A percentile compares a stretch with the other conserved stretches of the same genome.
These are phyloP conservation scores for Cardiosporidium cionae DNA, from an alignment of 169 alveolate genomes.

Conservation along the genomic window DNA sequence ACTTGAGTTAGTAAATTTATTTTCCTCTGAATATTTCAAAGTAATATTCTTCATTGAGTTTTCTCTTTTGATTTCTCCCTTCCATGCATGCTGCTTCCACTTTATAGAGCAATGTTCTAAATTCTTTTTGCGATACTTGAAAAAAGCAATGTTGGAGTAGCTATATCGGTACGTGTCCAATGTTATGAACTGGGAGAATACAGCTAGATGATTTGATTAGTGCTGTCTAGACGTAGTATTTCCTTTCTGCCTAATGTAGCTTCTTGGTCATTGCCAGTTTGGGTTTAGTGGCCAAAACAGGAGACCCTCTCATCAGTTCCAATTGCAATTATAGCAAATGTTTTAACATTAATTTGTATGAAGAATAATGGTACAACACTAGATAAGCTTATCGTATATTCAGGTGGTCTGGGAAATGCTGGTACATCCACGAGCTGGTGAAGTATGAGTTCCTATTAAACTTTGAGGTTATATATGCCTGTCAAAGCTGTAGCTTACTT, in stretches of 20 bases:
- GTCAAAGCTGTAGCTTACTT: not conserved
- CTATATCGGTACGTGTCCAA: no score
- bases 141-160: no score
- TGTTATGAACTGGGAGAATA: no score
- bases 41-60: no score
- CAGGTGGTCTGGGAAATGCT: constrained; percentile 91
- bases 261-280: not conserved
- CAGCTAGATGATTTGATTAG: not conserved
- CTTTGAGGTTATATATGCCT: constrained; percentile 61
- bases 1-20: not conserved
- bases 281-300: not conserved
- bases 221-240: not conserved
- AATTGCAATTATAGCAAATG: not conserved
- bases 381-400: not conserved
- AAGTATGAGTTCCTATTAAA: constrained; percentile 81
- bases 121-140: no score
- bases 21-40: not conserved
- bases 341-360: not conserved
- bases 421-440: constrained; percentile 84
- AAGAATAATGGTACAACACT: not conserved
- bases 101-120: no score
- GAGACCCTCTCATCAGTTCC: not conserved
- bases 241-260: not conserved
- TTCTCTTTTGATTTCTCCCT: no score
- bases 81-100: no score